Conservation (phyloP, 2,329 filamentous ascomycete species). For the Emergomyces pasteurianus region DNA sequence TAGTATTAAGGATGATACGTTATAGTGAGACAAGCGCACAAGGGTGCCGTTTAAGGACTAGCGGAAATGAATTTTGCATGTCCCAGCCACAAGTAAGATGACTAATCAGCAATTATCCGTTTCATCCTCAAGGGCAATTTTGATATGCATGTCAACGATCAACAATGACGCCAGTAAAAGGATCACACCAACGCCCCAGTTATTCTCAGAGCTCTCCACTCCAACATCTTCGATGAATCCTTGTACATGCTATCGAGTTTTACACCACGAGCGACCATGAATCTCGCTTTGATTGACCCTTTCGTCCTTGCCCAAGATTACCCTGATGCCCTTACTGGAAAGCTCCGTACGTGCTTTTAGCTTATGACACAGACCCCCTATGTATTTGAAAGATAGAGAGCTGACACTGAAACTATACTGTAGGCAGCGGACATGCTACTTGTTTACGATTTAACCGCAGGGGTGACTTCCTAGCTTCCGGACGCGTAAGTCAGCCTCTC, state of each 20-base stretch:
- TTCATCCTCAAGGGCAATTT: too few relatives aligned
- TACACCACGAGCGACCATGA: slow-evolving; percentile 40
- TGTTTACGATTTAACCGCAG: slow-evolving; percentile 80
- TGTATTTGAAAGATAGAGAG: slow-evolving; percentile 31
- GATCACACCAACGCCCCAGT: neutral
- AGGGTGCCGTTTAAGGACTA: neutral
- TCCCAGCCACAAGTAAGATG: neutral
- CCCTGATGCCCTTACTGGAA: slow-evolving; percentile 78
- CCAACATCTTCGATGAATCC: neutral
- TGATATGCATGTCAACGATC: neutral
- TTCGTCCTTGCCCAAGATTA: slow-evolving; percentile 69
- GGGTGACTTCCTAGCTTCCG: slow-evolving; percentile 89
- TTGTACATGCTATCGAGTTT: neutral
- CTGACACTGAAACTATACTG: slow-evolving; percentile 7
- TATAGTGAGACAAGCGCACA: neutral
- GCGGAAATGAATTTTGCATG: neutral
- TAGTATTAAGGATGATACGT: neutral
- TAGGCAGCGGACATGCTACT: slow-evolving; percentile 51
- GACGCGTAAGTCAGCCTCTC: slow-evolving; percentile 49
- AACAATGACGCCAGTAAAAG: neutral
- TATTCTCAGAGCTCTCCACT: too few relatives aligned
- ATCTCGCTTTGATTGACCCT: slow-evolving; percentile 59
- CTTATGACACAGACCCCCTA: neutral
- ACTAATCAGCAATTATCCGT: too few relatives aligned
- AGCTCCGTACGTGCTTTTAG: slow-evolving; percentile 53